These are phyloP conservation scores for Linnemannia elongata DNA, from an alignment of 192 early-diverging fungal genomes.

Conservation along the genomic window DNA sequence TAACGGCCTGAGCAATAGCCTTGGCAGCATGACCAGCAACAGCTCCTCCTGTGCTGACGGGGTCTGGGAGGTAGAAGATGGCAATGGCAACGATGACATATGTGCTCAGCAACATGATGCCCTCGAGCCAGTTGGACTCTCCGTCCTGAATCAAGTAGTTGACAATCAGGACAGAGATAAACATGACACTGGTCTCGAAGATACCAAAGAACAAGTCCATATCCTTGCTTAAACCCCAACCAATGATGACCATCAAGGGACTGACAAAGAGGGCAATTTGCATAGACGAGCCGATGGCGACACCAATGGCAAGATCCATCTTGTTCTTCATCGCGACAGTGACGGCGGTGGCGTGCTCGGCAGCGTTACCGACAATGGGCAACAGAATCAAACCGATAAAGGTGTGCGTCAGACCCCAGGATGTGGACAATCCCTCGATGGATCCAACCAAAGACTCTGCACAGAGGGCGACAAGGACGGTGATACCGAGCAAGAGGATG, in stretches of 20 bases:
- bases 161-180: slow-evolving; percentile 88
- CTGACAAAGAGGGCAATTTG: slow-evolving; percentile 90
- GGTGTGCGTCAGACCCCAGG: slow-evolving; percentile 77
- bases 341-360: slow-evolving; percentile 83
- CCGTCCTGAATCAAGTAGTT: slow-evolving; percentile 89
- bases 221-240: slow-evolving; percentile 80
- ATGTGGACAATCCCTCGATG: slow-evolving; percentile 76
- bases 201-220: slow-evolving; percentile 88
- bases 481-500: slow-evolving; percentile 68
- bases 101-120: slow-evolving; percentile 83
- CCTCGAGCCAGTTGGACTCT: slow-evolving; percentile 94
- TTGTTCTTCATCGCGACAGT: slow-evolving; percentile 90
- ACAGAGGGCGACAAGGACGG: slow-evolving; percentile 79
- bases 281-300: slow-evolving; percentile 85
- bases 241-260: slow-evolving; percentile 81
- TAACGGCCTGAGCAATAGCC: not conserved
- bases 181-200: slow-evolving; percentile 87
- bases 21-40: not conserved
- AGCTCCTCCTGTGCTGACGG: not conserved
- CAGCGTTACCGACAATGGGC: slow-evolving; percentile 91
- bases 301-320: slow-evolving; percentile 84
- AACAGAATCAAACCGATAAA: slow-evolving; percentile 95
- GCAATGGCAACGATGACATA: slow-evolving; percentile 89
- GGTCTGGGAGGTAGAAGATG: slow-evolving; percentile 78
- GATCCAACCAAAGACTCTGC: slow-evolving; percentile 87